Base-by-base conservation (phyloP, 1,139 yeast species). In the Keqinozyma sinolaborantium region DNA sequence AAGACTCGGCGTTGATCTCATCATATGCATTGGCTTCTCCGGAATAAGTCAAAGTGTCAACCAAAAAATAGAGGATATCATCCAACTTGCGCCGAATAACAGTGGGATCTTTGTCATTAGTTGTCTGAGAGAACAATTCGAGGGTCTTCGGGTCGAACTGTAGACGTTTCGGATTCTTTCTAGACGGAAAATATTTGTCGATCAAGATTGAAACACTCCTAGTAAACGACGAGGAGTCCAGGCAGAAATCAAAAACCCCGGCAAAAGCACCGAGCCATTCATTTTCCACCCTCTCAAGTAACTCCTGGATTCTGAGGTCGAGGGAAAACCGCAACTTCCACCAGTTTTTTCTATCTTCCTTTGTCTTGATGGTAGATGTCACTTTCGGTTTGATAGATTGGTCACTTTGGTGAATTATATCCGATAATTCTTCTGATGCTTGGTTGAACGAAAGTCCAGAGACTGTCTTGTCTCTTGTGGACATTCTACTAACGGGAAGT, bases 201-300 rank as follows among this genome's bases (percentile, higher is more conserved):
- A 19, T n/a, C 9, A 32, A 23, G 5, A 13, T 19, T 8, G 13
- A 13, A 9, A 25, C 9, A 24, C 23, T 7, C 12, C 14, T 10
- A 6, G 24, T 14, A n/a, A n/a, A n/a, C n/a, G n/a, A n/a, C n/a
- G n/a, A n/a, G n/a, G n/a, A n/a, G n/a, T n/a, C n/a, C n/a, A n/a
- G n/a, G n/a, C n/a, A n/a, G n/a, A n/a, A n/a, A 12, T 62, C 56
- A 47, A 86, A 82, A 2, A 85, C 48, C 0, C 90, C 81, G 26
- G 60, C 60, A 41, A 87, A 83, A 0, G 95, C 95, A n/a, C 95
- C 90, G 28, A 90, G 56, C 95, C 96, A 87, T 36, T 64, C 61
- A 18, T 58, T 53, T 40, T 87, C 92, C 11, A 86, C 73, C 25
- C 64, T 65, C 2, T 56, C 53, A n/a, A 90, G 53, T n/a, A 88